A percentile compares a stretch with the other conserved stretches of the same genome.
Evolutionary conservation across 139 green algal species (phyloP).

Genomic region (Pleodorina starrii): DNA sequence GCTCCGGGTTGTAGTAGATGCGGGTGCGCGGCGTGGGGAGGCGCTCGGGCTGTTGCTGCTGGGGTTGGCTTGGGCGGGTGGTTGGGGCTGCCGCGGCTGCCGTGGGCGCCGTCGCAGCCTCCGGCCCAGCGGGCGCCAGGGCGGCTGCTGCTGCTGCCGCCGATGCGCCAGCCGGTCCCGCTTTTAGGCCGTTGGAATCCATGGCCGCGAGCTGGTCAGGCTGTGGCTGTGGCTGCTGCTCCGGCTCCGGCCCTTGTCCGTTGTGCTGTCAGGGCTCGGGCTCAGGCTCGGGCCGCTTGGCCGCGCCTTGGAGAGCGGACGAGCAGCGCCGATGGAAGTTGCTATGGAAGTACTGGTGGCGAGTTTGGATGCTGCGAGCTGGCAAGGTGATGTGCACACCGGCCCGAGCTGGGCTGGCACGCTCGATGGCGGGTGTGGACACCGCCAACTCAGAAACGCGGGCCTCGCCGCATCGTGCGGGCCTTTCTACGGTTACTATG

Average conservation of each 20-base stretch:
- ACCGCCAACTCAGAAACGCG: background rate
- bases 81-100: background rate
- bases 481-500: background rate
- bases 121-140: background rate
- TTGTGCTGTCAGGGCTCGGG: background rate
- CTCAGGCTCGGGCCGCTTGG: background rate
- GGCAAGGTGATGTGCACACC: background rate
- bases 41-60: background rate
- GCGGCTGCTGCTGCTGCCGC: background rate
- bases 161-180: background rate
- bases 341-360: background rate
- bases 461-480: background rate
- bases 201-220: no score
- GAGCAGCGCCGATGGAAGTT: background rate
- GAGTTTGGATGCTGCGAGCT: background rate
- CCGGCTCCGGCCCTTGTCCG: background rate
- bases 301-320: background rate
- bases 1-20: slow-evolving; percentile 89
- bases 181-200: background rate
- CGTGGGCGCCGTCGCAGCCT: background rate
- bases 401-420: background rate
- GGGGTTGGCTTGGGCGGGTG: background rate
- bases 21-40: slow-evolving; percentile 9
- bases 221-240: no score
- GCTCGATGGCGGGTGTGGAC: slow-evolving; percentile 12